A percentile compares a stretch with the other conserved stretches of the same genome.
Conservation (phyloP, 176 grass and related monocot species). For the Oryza meyeriana region DNA sequence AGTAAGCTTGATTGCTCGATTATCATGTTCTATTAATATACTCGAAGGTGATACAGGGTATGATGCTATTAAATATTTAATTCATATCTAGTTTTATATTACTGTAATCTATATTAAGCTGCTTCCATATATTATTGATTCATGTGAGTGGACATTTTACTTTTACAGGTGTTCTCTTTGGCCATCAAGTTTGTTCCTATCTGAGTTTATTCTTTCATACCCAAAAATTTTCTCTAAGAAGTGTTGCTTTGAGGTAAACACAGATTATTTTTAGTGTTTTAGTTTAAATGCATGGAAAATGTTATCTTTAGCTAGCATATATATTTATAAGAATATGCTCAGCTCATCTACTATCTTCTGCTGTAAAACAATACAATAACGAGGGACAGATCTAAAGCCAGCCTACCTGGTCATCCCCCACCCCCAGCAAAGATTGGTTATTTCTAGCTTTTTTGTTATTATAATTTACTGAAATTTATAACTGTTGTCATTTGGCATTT, state of each 20-base stretch:
- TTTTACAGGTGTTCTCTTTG: constrained; percentile 82
- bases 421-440: background rate
- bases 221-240: constrained; percentile 58
- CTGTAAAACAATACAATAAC: background rate
- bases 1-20: constrained; percentile 45
- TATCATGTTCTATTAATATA: constrained; percentile 87
- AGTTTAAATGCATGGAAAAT: background rate
- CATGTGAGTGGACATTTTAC: constrained; percentile 17
- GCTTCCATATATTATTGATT: constrained; percentile 1
- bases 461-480: no score
- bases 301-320: background rate
- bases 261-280: constrained; percentile 12
- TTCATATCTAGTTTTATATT: background rate
- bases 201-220: constrained; percentile 81
- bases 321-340: constrained; percentile 16
- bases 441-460: background rate
- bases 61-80: background rate
- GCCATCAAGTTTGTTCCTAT: constrained; percentile 89
- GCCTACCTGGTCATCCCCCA: background rate
- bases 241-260: constrained; percentile 71
- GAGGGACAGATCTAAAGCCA: background rate
- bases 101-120: background rate
- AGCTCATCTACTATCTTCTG: background rate
- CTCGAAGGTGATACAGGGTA: constrained; percentile 99
- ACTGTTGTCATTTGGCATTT: no score